Base-by-base conservation (phyloP, 257 asterid species). In the Pogostemon cablin region DNA sequence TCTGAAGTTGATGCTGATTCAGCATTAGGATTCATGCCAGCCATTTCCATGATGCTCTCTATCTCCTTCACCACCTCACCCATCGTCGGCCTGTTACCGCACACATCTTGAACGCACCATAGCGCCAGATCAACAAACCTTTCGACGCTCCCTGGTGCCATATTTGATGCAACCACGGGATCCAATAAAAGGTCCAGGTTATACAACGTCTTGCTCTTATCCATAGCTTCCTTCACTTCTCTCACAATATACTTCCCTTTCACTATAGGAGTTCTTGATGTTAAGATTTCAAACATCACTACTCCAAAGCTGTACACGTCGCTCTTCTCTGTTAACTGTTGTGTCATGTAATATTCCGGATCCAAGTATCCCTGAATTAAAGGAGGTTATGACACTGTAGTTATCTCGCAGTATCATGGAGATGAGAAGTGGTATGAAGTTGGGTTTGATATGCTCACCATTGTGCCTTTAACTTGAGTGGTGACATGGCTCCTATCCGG, bases 391-490 rank as follows among this genome's bases (percentile, higher is more conserved):
- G 32, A 25, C 32, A 25, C 32, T 25, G 32, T 25, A 25, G 32
- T 25, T 25, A 25, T 1, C 32, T 25, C 32, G 32, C 32, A 25
- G 32, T 25, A 25, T 0, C 32, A 25, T 25, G 32, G 32, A 25
- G 32, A 25, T 25, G 32, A 25, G 32, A 12, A n/a, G 8, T 50
- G 8, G 5, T 12, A 25, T 25, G 32, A 25, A 12, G 32, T 12
- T 1, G 32, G 2, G 53, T 0, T 9, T 4, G 6, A 47, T 12
- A 12, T 37, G 78, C 89, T 80, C 41, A 91, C 99, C 98, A 87
- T 87, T 72, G 99, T 95, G 79, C 98, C 99, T 84, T 95, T 95
- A 42, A 95, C 98, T 83, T 95, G 96, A 77, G 99, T 95, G 62
- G 98, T 89, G 32, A 95, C 82, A 69, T 95, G 95, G 54, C 84